A percentile compares a stretch with the other conserved stretches of the same genome.
These are phyloP conservation scores for Phialocephala subalpina DNA, from an alignment of 2,329 filamentous ascomycete genomes.

Conservation along the genomic window DNA sequence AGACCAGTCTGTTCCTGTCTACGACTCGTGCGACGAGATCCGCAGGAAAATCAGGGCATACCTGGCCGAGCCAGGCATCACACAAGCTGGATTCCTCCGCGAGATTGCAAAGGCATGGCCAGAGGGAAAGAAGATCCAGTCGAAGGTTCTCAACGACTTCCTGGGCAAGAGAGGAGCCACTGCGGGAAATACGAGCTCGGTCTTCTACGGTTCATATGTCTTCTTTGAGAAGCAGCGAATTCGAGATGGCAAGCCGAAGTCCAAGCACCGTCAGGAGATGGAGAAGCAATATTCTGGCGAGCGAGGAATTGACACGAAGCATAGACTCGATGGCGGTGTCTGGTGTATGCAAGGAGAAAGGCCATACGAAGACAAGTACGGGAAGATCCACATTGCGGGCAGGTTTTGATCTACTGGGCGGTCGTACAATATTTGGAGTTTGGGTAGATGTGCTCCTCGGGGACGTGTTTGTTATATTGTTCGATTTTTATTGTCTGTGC, in stretches of 20 bases:
- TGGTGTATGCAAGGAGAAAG: slow-evolving; percentile 8
- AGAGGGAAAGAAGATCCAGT: slow-evolving; percentile 49
- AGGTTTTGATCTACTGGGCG: background rate
- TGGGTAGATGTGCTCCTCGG: slow-evolving; percentile 4
- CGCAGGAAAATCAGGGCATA: slow-evolving; percentile 63
- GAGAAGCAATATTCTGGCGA: slow-evolving; percentile 43
- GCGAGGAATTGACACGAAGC: slow-evolving; percentile 19
- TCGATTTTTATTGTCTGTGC: background rate
- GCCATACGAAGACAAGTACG: slow-evolving; percentile 11
- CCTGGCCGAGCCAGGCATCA: slow-evolving; percentile 54
- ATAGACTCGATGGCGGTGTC: slow-evolving; percentile 4
- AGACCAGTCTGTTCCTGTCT: slow-evolving; percentile 55
- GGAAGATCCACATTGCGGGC: slow-evolving; percentile 9
- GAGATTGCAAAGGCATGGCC: slow-evolving; percentile 53
- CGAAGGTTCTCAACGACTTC: slow-evolving; percentile 57
- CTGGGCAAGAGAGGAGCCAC: slow-evolving; percentile 55
- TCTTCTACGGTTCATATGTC: slow-evolving; percentile 63
- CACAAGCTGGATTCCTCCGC: slow-evolving; percentile 60
- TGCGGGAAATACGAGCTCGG: slow-evolving; percentile 54
- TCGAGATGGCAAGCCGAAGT: slow-evolving; percentile 58
- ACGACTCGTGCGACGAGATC: slow-evolving; percentile 65
- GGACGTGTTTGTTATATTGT: background rate
- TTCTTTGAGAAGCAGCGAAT: slow-evolving; percentile 66
- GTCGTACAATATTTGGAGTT: background rate
- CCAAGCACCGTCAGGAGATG: slow-evolving; percentile 58